phyloP scores from a whole-genome alignment of 306 rosid genomes.

The Cucumis cinereus region DNA sequence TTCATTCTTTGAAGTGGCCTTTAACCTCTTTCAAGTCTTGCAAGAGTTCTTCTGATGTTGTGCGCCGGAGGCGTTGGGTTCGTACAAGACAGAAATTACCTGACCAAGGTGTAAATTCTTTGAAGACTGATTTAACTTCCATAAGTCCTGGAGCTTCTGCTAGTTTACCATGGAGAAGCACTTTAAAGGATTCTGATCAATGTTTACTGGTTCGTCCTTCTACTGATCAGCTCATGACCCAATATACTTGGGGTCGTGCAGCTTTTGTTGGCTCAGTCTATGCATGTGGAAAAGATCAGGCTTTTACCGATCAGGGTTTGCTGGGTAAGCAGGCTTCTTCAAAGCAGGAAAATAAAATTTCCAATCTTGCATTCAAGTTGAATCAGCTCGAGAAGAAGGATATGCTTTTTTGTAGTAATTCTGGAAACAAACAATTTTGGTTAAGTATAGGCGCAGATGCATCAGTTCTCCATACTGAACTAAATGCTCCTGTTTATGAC shows the following conservation, averaged over 20 bases:
- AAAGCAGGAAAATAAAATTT: conserved; percentile 27
- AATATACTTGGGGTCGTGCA: conserved; percentile 60
- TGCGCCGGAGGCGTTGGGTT: conserved; percentile 63
- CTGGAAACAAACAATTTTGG: conserved; percentile 61
- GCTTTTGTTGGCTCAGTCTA: conserved; percentile 60
- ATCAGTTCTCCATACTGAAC: conserved; percentile 81
- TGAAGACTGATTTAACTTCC: conserved; percentile 28
- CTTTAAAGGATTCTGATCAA: conserved; percentile 51
- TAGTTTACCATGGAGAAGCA: conserved; percentile 78
- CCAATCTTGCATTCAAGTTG: conserved; percentile 49
- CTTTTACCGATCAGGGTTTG: conserved; percentile 44
- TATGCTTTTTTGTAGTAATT: conserved; percentile 55
- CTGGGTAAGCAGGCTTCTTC: conserved; percentile 27
- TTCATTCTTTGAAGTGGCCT: conserved; percentile 47
- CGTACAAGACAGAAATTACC: conserved; percentile 42
- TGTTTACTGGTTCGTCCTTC: conserved; percentile 65
- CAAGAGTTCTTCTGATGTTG: conserved; percentile 43
- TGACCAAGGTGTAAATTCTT: conserved; percentile 20
- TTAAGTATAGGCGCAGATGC: conserved; percentile 85
- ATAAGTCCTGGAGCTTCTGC: conserved; percentile 57
- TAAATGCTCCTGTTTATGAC: conserved; percentile 86
- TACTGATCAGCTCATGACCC: conserved; percentile 34
- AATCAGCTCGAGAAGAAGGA: conserved; percentile 91
- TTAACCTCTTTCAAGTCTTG: conserved; percentile 47
- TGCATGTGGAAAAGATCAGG: conserved; percentile 58